Evolutionary conservation across 2,329 filamentous ascomycete genomes (phyloP), one percentile per base, ranked within the genome.

Genomic region (Mollisia scopiformis): DNA sequence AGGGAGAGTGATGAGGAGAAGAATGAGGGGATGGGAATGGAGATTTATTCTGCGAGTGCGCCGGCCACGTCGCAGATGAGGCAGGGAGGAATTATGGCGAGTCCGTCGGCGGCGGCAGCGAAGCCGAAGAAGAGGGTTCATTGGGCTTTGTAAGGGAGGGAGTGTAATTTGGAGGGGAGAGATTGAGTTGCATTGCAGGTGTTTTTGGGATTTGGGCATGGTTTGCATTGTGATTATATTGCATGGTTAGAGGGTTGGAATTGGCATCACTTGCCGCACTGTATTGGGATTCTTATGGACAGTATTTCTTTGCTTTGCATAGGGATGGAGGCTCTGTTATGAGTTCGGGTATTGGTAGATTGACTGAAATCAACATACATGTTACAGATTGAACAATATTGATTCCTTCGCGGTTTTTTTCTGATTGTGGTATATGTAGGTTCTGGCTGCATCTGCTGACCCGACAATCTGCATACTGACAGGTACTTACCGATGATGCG

Each of bases 91-190:
- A 55, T 59, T 41, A 25, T 56, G 55, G 30, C 52, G 52, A 67
- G 60, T 37, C 47, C 58, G 19, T n/a, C 67, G 64, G 50, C 33
- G 55, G 33, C 69, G 68, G 69, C 43, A n/a, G n/a, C 56, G 52
- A 72, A 68, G 55, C 47, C 58, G 43, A 73, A 72, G 68, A 73
- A 73, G 67, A 68, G 62, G 50, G 70, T 73, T 47, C 70, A 73
- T 61, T 73, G 71, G 70, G 69, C 67, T 7, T 27, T 67, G 28
- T 72, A 47, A 69, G 35, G 37, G 27, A 54, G 30, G 23, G n/a
- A n/a, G 27, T 21, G 21, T 28, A 13, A 23, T 35, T 14, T 43
- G 35, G 21, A n/a, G 47, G 52, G 46, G 33, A 28, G 41, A 30
- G 39, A 2, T 8, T 35, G 8, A 31, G 14, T 56, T 51, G 58